Evolutionary conservation across 78 protist species (phyloP), one percentile per base, ranked within the genome.

Genomic region (Polysphondylium violaceum): DNA sequence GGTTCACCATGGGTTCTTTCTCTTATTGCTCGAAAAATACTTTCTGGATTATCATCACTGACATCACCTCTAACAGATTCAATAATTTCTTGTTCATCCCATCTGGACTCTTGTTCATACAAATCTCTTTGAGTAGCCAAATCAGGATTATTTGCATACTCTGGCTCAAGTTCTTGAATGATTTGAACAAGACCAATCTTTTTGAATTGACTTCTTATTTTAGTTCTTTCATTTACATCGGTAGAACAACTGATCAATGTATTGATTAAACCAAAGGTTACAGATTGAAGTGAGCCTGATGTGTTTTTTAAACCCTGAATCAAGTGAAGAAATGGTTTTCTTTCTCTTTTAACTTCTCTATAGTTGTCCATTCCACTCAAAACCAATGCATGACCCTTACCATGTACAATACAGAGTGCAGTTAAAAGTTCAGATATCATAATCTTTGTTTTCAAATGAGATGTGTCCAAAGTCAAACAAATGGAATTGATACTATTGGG

Each of bases 61-160:
- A 56, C 29, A 31, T 83, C 91, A 43, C 91, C 91, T 25, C 91
- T 33, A 40, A 38, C 58, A 69, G 40, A 58, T 44, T 83, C 91
- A 6, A 59, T 43, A 25, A 69, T 69, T 25, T 83, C 91, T 58
- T 83, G 77, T n/a, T 83, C 91, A 44, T 83, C 91, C 91, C 91
- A 83, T 23, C 91, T 47, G 14, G 68, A 21, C 33, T 83, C 91
- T 33, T 83, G 91, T 33, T 83, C 91, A 44, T 64, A 83, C 1
- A 83, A 58, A 69, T 83, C 91, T 4, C 51, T 23, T 58, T 83
- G 91, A 12, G 77, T 83, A 7, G 64, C 72, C 1, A 83, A 17
- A 41, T 83, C 91, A 4, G 91, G 91, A 36, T 83, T 83, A 25
- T 33, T 23, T 43, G 29, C 27, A 33, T 55, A 58, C 50, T 67